A percentile compares a stretch with the other conserved stretches of the same genome.
These are phyloP conservation scores for Dipteronia dyeriana DNA, from an alignment of 345 rosid genomes.

Conservation along the genomic window DNA sequence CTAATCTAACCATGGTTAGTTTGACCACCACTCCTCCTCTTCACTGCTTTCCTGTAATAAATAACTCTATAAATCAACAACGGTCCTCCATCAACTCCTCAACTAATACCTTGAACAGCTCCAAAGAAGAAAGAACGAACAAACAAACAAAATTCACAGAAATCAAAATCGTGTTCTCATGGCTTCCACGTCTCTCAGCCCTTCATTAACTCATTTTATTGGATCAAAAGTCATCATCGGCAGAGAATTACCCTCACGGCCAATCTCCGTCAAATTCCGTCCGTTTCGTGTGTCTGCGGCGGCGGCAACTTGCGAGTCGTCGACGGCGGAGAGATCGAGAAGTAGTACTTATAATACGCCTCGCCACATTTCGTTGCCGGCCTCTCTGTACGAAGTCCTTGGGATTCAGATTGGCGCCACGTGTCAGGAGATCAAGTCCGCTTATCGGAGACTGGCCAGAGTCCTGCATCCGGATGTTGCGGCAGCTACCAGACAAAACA, in stretches of 20 bases:
- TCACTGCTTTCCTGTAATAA: neutral
- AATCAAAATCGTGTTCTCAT: neutral
- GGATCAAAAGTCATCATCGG: constrained; percentile 14
- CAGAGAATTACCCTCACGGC: constrained; percentile 2
- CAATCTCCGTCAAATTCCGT: constrained; percentile 32
- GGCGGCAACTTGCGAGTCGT: constrained; percentile 35
- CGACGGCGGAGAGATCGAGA: constrained; percentile 41
- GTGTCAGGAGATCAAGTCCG: constrained; percentile 60
- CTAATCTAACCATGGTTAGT: constrained; percentile 32
- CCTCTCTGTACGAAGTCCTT: constrained; percentile 59
- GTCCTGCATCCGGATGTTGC: constrained; percentile 67
- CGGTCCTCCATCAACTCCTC: neutral
- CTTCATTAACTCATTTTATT: constrained; percentile 20
- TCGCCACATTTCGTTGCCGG: constrained; percentile 21
- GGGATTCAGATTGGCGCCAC: constrained; percentile 60
- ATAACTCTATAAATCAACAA: neutral
- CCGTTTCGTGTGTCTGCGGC: constrained; percentile 30
- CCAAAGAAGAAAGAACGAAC: too few relatives aligned
- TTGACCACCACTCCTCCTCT: neutral
- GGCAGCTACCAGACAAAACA: neutral
- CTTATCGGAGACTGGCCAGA: constrained; percentile 64
- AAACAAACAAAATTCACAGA: neutral
- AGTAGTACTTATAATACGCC: neutral
- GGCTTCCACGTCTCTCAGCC: constrained; percentile 32
- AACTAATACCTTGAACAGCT: neutral